A percentile compares a stretch with the other conserved stretches of the same genome.
Conservation (phyloP, 352 stramenopile genomes). For the Phytophthora meadii region DNA sequence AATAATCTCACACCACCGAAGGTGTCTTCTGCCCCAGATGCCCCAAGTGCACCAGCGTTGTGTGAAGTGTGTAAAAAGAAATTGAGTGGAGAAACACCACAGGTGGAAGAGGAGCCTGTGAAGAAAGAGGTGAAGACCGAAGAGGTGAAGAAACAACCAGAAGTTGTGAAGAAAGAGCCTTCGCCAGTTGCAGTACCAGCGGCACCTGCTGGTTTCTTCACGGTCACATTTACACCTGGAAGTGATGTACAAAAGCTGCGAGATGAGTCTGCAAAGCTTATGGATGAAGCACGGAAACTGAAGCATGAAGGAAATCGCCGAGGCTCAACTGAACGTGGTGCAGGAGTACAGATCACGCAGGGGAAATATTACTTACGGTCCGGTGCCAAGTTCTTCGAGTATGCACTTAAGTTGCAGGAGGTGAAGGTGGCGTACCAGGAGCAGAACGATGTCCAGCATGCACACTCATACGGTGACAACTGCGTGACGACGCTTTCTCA, state of each 20-base stretch:
- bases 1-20: constrained; percentile 29
- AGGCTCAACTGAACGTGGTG: constrained; percentile 50
- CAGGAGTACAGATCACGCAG: constrained; percentile 60
- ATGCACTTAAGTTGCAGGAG: constrained; percentile 81
- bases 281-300: constrained; percentile 71
- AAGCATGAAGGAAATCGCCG: constrained; percentile 86
- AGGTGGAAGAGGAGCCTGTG: constrained; percentile 33
- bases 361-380: constrained; percentile 80
- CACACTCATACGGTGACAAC: constrained; percentile 67
- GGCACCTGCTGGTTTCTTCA: constrained; percentile 46
- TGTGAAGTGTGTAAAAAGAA: constrained; percentile 74
- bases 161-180: constrained; percentile 43
- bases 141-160: constrained; percentile 32
- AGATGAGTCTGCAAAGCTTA: constrained; percentile 55
- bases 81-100: constrained; percentile 45
- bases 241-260: constrained; percentile 65
- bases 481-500: constrained; percentile 76
- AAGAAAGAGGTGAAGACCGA: constrained; percentile 52
- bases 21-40: constrained; percentile 25
- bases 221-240: constrained; percentile 45
- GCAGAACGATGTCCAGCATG: constrained; percentile 66
- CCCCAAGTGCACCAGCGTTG: constrained; percentile 42
- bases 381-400: constrained; percentile 85
- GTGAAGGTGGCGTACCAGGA: constrained; percentile 84
- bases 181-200: constrained; percentile 5